phyloP scores from a whole-genome alignment of 371 early-diverging fungal species.

The Mucor velutinosus region DNA sequence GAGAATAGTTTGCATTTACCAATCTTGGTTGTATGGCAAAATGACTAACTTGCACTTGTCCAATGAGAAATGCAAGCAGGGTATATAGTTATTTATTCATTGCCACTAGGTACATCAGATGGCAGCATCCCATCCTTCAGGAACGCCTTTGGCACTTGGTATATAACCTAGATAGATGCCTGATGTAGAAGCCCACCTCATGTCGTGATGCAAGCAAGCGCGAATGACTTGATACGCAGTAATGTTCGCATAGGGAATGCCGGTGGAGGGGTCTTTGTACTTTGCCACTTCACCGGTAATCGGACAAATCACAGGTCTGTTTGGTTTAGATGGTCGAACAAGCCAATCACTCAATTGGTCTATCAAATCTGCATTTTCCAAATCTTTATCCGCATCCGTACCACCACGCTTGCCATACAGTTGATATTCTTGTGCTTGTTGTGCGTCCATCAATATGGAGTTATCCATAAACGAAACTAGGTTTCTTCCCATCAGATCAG shows the following conservation, averaged over 20 bases:
- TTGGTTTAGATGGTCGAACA: conserved; percentile 35
- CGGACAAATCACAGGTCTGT: conserved; percentile 53
- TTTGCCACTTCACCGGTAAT: conserved; percentile 70
- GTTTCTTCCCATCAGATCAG: conserved; percentile 41
- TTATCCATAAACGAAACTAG: conserved; percentile 39
- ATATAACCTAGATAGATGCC: conserved; percentile 35
- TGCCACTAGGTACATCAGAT: not conserved
- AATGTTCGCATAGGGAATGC: conserved; percentile 65
- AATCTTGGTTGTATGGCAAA: not conserved
- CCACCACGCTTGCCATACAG: not conserved
- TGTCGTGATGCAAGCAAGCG: conserved; percentile 34
- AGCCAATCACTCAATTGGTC: conserved; percentile 35
- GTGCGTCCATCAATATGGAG: conserved; percentile 2
- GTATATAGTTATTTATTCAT: not conserved
- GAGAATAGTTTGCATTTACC: conserved; percentile 7
- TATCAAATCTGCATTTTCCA: conserved; percentile 42
- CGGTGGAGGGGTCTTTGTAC: conserved; percentile 65
- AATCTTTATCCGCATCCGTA: conserved; percentile 31
- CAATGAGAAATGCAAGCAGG: conserved; percentile 10
- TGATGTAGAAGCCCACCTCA: conserved; percentile 45
- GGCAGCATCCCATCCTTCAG: conserved; percentile 23
- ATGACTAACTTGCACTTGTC: conserved; percentile 13
- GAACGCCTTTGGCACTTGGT: conserved; percentile 41
- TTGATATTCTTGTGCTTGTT: not conserved
- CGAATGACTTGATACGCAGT: conserved; percentile 60